Conservation (phyloP, 495 filamentous ascomycete species). For the Pseudoneurospora amorphoporcata region DNA sequence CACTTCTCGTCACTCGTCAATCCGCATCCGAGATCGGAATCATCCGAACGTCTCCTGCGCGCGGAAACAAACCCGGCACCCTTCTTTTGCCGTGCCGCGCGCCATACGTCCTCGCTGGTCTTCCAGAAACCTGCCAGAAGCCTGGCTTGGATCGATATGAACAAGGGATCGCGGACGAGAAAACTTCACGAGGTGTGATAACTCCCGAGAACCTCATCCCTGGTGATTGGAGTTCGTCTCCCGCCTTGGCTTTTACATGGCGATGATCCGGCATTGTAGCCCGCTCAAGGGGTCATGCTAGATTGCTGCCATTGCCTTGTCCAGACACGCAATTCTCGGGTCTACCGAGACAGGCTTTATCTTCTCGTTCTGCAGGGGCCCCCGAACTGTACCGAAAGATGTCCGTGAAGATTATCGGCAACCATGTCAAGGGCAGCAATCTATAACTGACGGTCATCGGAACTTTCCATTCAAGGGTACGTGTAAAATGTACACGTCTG, state of each 20-base stretch:
- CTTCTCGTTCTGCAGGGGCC: neutral
- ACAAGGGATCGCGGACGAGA: neutral
- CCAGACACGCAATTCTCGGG: neutral
- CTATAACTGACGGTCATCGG: neutral
- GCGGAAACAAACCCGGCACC: neutral
- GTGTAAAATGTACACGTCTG: neutral
- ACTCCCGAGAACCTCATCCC: neutral
- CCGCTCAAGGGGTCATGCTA: neutral
- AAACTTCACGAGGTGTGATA: neutral
- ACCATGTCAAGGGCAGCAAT: neutral
- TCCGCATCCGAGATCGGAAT: neutral
- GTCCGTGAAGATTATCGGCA: neutral
- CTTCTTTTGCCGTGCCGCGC: neutral
- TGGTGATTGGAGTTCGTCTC: neutral
- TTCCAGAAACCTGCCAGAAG: constrained; percentile 14
- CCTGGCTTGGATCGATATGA: neutral
- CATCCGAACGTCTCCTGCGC: neutral
- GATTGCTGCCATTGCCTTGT: neutral
- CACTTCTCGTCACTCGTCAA: neutral
- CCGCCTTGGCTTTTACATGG: neutral
- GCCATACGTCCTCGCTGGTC: constrained; percentile 1
- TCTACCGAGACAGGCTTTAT: neutral
- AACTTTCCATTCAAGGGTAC: neutral
- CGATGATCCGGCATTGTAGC: neutral
- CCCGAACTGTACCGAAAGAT: neutral